Evolutionary conservation across 176 grass and related monocot species (phyloP).

Genomic region (Elymus sibiricus): DNA sequence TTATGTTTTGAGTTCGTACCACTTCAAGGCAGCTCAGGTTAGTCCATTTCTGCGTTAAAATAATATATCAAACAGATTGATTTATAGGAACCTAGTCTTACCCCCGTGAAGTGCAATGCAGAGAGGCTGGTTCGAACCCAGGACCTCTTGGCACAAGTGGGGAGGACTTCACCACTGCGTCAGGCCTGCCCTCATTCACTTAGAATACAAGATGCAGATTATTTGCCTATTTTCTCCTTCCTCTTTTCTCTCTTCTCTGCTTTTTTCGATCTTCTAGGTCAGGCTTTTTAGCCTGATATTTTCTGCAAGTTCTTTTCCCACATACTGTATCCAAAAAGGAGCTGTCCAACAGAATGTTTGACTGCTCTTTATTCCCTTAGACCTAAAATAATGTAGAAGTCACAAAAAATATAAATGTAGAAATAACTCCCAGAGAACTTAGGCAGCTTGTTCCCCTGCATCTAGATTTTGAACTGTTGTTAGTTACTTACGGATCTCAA

Average conservation of each 20-base stretch:
- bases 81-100: too few species aligned
- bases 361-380: not conserved
- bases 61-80: not conserved
- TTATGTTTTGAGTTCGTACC: constrained; percentile 2
- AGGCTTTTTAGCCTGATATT: not conserved
- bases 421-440: constrained; percentile 1
- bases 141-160: too few species aligned
- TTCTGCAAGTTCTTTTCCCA: not conserved
- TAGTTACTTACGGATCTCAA: not conserved
- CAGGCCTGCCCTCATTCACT: not conserved
- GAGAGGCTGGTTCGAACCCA: too few species aligned
- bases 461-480: not conserved
- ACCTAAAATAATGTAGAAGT: not conserved
- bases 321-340: not conserved
- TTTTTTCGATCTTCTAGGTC: not conserved
- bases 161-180: too few species aligned
- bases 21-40: not conserved
- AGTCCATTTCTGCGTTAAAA: not conserved
- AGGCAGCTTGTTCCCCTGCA: not conserved
- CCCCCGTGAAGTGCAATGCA: too few species aligned
- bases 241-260: not conserved
- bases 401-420: not conserved
- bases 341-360: not conserved
- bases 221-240: not conserved
- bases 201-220: not conserved